Percentiles rank a stretch among this genome's conserved stretches.
Conservation (phyloP, 208 protist genomes). For the Acanthamoeba castellanii region DNA sequence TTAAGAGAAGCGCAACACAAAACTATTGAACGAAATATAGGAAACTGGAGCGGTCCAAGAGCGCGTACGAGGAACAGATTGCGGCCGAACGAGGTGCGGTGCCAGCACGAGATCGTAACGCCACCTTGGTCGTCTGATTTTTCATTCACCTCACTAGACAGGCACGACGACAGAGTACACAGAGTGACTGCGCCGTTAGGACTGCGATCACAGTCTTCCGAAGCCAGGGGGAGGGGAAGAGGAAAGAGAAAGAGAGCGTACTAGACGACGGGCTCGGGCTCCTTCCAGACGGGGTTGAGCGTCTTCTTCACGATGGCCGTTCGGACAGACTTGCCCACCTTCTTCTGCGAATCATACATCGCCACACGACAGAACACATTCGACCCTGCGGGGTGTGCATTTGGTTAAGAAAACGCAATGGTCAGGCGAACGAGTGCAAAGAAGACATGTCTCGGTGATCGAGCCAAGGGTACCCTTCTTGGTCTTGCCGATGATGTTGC, state of each 20-base stretch:
- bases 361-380: conserved; percentile 3
- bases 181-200: neutral
- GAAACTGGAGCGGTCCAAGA: no score
- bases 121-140: neutral
- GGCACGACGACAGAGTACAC: no score
- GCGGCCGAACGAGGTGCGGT: conserved; percentile 10
- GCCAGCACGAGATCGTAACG: conserved; percentile 7
- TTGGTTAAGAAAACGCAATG: neutral
- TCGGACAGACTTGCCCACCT: neutral
- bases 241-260: neutral
- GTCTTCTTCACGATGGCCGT: conserved; percentile 16
- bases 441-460: neutral
- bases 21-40: no score
- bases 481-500: conserved; percentile 14
- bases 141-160: neutral
- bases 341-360: conserved; percentile 31
- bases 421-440: neutral
- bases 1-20: neutral
- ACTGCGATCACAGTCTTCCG: neutral
- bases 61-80: neutral
- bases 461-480: neutral
- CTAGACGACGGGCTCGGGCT: conserved; percentile 36
- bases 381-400: neutral
- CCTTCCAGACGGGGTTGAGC: conserved; percentile 29
- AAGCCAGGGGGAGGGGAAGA: neutral